These are phyloP conservation scores for Baorangia bicolor DNA, from an alignment of 768 basidiomycete genomes.

Conservation along the genomic window DNA sequence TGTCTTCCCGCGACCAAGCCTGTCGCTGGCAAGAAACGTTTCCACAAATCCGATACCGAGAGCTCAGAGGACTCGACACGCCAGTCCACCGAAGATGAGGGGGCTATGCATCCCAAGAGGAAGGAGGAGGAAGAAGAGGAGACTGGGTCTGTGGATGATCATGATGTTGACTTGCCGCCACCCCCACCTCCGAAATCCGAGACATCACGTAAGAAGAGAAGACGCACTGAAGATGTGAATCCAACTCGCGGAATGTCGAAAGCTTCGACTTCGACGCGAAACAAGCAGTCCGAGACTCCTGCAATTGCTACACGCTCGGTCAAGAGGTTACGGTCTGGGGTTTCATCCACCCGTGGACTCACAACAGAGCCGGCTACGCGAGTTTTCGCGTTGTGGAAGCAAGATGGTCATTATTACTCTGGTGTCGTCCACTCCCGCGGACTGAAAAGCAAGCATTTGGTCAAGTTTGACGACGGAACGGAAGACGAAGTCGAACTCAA, in stretches of 20 bases:
- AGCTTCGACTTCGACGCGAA: slow-evolving; percentile 28
- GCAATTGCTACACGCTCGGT: slow-evolving; percentile 34
- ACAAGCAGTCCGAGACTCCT: slow-evolving; percentile 25
- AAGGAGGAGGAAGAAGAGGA: slow-evolving; percentile 38
- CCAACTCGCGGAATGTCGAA: slow-evolving; percentile 23
- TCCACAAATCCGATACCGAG: slow-evolving; percentile 26
- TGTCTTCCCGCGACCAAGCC: slow-evolving; percentile 6
- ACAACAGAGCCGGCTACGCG: slow-evolving; percentile 41
- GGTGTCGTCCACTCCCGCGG: slow-evolving; percentile 49
- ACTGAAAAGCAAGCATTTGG: slow-evolving; percentile 36
- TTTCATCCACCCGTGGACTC: slow-evolving; percentile 22
- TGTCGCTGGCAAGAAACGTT: slow-evolving; percentile 21
- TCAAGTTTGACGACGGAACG: slow-evolving; percentile 70
- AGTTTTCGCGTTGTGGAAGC: slow-evolving; percentile 70
- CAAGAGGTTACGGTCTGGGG: slow-evolving; percentile 42
- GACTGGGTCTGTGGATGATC: slow-evolving; percentile 42
- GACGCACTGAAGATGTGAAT: slow-evolving; percentile 35
- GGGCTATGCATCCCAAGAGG: slow-evolving; percentile 10
- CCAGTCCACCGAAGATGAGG: slow-evolving; percentile 31
- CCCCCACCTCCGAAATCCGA: slow-evolving; percentile 26
- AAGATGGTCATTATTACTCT: slow-evolving; percentile 58
- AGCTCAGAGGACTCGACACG: slow-evolving; percentile 16
- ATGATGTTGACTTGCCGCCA: slow-evolving; percentile 34
- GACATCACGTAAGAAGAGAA: slow-evolving; percentile 47
- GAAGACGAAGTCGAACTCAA: slow-evolving; percentile 46